Base-by-base conservation (phyloP, 495 filamentous ascomycete species). In the Lasiosphaeria hispida region DNA sequence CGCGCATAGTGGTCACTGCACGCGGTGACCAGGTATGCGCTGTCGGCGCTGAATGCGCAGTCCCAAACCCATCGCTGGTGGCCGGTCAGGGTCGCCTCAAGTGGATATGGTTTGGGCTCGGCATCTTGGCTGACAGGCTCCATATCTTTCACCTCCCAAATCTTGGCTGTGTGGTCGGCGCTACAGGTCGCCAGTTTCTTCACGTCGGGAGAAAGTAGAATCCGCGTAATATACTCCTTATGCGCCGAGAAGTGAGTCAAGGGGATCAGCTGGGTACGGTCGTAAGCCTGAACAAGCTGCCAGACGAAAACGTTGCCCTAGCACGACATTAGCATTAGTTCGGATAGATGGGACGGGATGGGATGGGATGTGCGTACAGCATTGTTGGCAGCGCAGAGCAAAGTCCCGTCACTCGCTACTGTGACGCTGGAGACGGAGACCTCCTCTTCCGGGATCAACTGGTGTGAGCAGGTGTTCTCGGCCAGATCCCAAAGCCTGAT, bases 11-110 rank as follows among this genome's bases (percentile, higher is more conserved):
- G 94, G 72, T 98, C 94, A 48, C 87, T 92, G 68, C 94, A 97
- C 9, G 95, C 95, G 2, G 95, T 98, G n/a, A 98, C 94, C 2
- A 98, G 77, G 68, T 98, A 98, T 0, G 94, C 94, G 36, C 88
- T 92, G 69, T 98, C 94, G 9, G 95, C 94, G 58, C 89, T 94
- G 75, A 97, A 98, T 3, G 94, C 94, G 69, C 94, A 98, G 72
- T 98, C 94, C 94, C 94, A 98, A 0, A 98, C 94, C 94, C 94
- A 98, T 36, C 94, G 87, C 72, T 98, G 94, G 70, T 98, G 94
- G 55, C 88, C 88, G n/a, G 87, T 85, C 1, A 98, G 82, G 2
- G 91, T 96, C 5, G 90, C 92, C 70, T 97, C 91, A 5, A 96
- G 80, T 10, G 82, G 87, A 80, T 82, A 96, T 56, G 76, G 85